These are phyloP conservation scores for Cryptosporidium andersoni DNA, from an alignment of 169 alveolate species.

Conservation along the genomic window DNA sequence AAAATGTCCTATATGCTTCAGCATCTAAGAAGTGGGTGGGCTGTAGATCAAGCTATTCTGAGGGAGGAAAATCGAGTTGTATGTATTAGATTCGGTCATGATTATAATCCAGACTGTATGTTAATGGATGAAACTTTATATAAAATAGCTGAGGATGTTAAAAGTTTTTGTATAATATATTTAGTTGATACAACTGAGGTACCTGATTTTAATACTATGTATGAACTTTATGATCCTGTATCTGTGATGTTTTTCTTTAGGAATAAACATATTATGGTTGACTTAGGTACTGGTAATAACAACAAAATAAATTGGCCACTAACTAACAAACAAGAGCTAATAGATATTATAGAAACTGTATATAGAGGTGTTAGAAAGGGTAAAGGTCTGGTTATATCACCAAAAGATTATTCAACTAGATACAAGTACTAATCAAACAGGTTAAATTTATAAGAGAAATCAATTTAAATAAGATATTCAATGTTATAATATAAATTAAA, in stretches of 20 bases:
- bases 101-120: slow-evolving; percentile 97
- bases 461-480: not conserved
- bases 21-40: slow-evolving; percentile 98
- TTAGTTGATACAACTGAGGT: slow-evolving; percentile 97
- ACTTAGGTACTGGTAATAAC: slow-evolving; percentile 98
- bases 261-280: slow-evolving; percentile 98
- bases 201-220: slow-evolving; percentile 99
- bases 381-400: slow-evolving; percentile 94
- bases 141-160: slow-evolving; percentile 94
- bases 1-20: slow-evolving; percentile 97
- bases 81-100: slow-evolving; percentile 98
- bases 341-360: slow-evolving; percentile 95
- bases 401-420: slow-evolving; percentile 95
- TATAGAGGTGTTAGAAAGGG: slow-evolving; percentile 99
- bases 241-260: slow-evolving; percentile 98
- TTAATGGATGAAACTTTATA: slow-evolving; percentile 96
- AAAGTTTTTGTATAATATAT: slow-evolving; percentile 95
- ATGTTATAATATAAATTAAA: not conserved
- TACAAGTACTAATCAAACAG: slow-evolving; percentile 83
- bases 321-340: slow-evolving; percentile 95
- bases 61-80: slow-evolving; percentile 97
- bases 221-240: slow-evolving; percentile 97
- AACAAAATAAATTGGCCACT: slow-evolving; percentile 98
- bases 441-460: not conserved
- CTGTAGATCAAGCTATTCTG: slow-evolving; percentile 98